Percentiles rank a stretch among this genome's conserved stretches.
Evolutionary conservation across 73 alveolate genomes (phyloP).

Genomic region (Paramecium primaurelia): DNA sequence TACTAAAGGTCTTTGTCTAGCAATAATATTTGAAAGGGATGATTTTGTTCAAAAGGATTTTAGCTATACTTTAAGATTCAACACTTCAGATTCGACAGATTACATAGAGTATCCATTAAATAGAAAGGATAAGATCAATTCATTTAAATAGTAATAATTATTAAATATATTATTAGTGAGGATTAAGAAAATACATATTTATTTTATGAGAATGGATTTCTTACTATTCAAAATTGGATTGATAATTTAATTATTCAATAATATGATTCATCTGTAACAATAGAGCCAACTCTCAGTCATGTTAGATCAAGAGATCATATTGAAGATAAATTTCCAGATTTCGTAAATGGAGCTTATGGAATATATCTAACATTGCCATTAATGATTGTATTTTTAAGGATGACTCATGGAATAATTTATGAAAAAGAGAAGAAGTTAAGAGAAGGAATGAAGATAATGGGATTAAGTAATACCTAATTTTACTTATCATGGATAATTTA

Average conservation of each 20-base stretch:
- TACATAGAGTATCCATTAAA: not conserved
- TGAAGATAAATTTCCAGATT: not conserved
- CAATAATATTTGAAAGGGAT: not conserved
- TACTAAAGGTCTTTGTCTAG: not conserved
- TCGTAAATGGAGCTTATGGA: conserved; percentile 55
- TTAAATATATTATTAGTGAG: not conserved
- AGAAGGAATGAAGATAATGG: conserved; percentile 99
- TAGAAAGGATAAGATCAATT: not conserved
- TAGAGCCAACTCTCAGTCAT: not conserved
- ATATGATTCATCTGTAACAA: not conserved
- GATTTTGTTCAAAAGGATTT: not conserved
- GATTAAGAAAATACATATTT: not conserved
- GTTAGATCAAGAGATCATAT: not conserved
- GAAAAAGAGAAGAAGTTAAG: conserved; percentile 91
- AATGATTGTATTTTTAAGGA: conserved; percentile 77
- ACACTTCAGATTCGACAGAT: conserved; percentile 18
- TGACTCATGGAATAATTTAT: conserved; percentile 76
- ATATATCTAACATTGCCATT: conserved; percentile 77
- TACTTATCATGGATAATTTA: conserved; percentile 81
- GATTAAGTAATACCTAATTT: conserved; percentile 85
- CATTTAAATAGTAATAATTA: not conserved
- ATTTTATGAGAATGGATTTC: not conserved
- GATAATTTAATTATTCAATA: not conserved
- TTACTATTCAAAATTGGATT: not conserved
- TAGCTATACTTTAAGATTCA: conserved; percentile 13